Evolutionary conservation across 257 asterid genomes (phyloP).

Genomic region (Oldenlandia corymbosa): DNA sequence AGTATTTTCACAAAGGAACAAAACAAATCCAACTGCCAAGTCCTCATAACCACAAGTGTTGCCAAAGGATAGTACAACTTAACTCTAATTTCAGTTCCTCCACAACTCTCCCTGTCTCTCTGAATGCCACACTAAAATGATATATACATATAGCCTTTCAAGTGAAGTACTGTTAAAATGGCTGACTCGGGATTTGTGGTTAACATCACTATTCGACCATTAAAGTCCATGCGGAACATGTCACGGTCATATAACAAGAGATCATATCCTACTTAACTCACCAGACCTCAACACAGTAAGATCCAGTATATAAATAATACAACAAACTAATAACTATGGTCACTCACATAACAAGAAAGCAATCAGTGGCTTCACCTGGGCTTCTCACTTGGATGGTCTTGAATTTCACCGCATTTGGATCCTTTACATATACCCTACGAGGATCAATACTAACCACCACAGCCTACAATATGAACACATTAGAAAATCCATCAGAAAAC

Average conservation of each 20-base stretch:
- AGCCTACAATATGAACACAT: constrained; percentile 43
- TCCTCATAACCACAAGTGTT: neutral
- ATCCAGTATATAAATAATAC: neutral
- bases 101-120: neutral
- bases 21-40: neutral
- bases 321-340: neutral
- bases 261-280: neutral
- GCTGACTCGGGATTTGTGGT: neutral
- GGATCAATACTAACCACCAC: constrained; percentile 99
- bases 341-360: neutral
- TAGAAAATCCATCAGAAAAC: constrained; percentile 4
- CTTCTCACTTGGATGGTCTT: constrained; percentile 53
- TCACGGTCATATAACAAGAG: neutral
- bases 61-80: neutral
- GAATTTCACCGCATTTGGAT: constrained; percentile 68
- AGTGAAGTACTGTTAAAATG: too few species aligned
- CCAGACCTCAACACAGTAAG: neutral
- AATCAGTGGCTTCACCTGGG: constrained; percentile 49
- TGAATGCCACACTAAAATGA: too few species aligned
- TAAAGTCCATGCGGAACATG: neutral
- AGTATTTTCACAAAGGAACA: neutral
- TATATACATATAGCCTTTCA: neutral
- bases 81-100: neutral
- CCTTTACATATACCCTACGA: constrained; percentile 66
- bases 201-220: neutral